phyloP scores from a whole-genome alignment of 1,139 yeast species.

The Yamadazyma triangularis region DNA sequence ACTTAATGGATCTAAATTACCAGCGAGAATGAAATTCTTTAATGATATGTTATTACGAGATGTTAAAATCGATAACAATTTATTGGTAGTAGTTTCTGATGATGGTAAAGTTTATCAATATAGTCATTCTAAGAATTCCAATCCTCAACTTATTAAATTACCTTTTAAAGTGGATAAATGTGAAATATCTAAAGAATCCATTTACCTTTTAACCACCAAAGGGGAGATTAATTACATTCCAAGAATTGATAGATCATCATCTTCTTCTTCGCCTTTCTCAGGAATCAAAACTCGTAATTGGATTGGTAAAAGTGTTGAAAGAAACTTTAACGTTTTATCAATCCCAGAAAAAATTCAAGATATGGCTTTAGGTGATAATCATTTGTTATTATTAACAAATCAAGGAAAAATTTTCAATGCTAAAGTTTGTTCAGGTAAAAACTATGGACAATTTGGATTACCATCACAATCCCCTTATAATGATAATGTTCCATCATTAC shows the following conservation, averaged over 20 bases:
- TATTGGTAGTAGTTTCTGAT: slow-evolving; percentile 58
- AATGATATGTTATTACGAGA: slow-evolving; percentile 58
- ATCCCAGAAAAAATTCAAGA: slow-evolving; percentile 42
- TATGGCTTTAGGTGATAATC: slow-evolving; percentile 60
- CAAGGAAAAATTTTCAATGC: slow-evolving; percentile 64
- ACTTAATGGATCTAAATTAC: slow-evolving; percentile 38
- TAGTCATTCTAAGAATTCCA: slow-evolving; percentile 40
- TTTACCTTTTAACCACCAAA: slow-evolving; percentile 55
- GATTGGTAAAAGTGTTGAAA: slow-evolving; percentile 10
- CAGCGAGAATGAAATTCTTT: slow-evolving; percentile 59
- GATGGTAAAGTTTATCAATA: slow-evolving; percentile 72
- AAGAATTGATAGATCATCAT: slow-evolving; percentile 14
- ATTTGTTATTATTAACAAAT: slow-evolving; percentile 57
- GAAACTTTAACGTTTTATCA: not conserved
- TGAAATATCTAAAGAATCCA: slow-evolving; percentile 47
- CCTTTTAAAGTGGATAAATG: slow-evolving; percentile 49
- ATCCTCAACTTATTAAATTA: slow-evolving; percentile 22
- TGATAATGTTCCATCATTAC: slow-evolving; percentile 13
- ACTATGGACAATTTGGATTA: slow-evolving; percentile 80
- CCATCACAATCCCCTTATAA: slow-evolving; percentile 66
- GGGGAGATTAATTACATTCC: slow-evolving; percentile 55
- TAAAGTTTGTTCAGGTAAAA: slow-evolving; percentile 45
- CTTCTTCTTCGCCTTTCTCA: slow-evolving; percentile 1
- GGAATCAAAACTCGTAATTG: slow-evolving; percentile 13
- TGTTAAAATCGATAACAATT: slow-evolving; percentile 46